Evolutionary conservation across 2,329 filamentous ascomycete species (phyloP).

Genomic region (Arthrobotrys sinensis): DNA sequence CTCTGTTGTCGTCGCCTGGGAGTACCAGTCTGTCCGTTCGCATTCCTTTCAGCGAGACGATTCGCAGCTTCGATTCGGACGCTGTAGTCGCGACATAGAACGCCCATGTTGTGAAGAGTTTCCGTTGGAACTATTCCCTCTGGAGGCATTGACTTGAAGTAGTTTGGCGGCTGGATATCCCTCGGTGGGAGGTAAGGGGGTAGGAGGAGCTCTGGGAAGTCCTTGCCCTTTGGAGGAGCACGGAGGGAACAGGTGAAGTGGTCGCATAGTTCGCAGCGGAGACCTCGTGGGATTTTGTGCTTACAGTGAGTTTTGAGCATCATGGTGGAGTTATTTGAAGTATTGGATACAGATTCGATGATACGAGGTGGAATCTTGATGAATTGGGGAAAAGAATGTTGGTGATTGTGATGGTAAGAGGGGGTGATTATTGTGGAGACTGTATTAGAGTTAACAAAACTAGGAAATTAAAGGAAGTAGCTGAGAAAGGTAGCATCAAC

Average conservation of each 20-base stretch:
- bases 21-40: background rate
- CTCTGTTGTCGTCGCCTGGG: background rate
- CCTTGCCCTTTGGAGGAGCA: slow-evolving; percentile 24
- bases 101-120: slow-evolving; percentile 41
- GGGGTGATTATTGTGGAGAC: too few relatives aligned
- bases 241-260: slow-evolving; percentile 51
- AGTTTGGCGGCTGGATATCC: slow-evolving; percentile 33
- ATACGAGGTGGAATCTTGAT: background rate
- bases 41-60: background rate
- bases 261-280: slow-evolving; percentile 44
- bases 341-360: background rate
- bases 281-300: slow-evolving; percentile 21
- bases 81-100: slow-evolving; percentile 40
- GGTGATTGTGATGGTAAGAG: background rate
- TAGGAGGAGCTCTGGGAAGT: slow-evolving; percentile 55
- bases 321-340: background rate
- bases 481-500: too few relatives aligned
- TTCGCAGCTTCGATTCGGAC: slow-evolving; percentile 7
- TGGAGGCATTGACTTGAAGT: slow-evolving; percentile 39
- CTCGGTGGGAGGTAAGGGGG: slow-evolving; percentile 49
- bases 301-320: slow-evolving; percentile 23
- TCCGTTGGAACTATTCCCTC: background rate
- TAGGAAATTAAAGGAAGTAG: background rate
- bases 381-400: background rate
- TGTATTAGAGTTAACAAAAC: background rate